These are phyloP conservation scores for Rhynchosporium secalis DNA, from an alignment of 2,329 filamentous ascomycete species.

Conservation along the genomic window DNA sequence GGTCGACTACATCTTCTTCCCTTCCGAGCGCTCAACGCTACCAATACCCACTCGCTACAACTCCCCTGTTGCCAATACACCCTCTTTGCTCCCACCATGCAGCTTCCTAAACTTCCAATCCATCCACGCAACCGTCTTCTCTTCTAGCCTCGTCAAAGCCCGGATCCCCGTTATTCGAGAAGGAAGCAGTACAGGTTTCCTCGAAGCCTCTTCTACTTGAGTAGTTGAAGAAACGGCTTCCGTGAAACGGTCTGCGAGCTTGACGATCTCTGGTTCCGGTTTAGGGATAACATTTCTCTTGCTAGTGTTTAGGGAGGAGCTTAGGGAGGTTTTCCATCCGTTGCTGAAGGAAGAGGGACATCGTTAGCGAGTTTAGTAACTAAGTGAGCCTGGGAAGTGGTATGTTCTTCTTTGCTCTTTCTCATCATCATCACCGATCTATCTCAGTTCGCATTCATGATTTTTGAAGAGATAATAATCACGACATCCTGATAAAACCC, in stretches of 20 bases:
- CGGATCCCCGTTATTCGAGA: conserved; percentile 48
- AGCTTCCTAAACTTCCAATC: conserved; percentile 49
- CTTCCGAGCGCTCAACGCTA: conserved; percentile 30
- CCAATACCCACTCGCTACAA: conserved; percentile 16
- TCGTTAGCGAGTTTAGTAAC: conserved; percentile 52
- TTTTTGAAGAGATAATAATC: not conserved
- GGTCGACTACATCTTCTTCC: conserved; percentile 38
- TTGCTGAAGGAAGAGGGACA: conserved; percentile 47
- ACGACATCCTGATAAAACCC: not conserved
- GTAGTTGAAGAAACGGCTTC: conserved; percentile 53
- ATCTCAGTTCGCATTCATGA: not conserved
- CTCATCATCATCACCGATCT: not conserved
- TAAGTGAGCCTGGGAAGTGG: conserved; percentile 51
- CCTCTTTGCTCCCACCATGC: conserved; percentile 23
- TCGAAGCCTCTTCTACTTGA: conserved; percentile 47
- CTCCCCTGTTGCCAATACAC: not conserved
- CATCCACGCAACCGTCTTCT: conserved; percentile 46
- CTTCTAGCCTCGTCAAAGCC: conserved; percentile 47
- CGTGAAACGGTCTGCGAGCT: conserved; percentile 48
- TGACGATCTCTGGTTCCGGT: conserved; percentile 53
- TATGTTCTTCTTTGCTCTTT: not conserved
- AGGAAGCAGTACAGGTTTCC: conserved; percentile 45
- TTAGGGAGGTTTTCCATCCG: conserved; percentile 46
- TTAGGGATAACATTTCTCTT: conserved; percentile 53
- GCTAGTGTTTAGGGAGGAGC: conserved; percentile 44